Percentiles rank a stretch among this genome's conserved stretches.
These are phyloP conservation scores for Aspergillus caelatus DNA, from an alignment of 2,329 filamentous ascomycete genomes.

Conservation along the genomic window DNA sequence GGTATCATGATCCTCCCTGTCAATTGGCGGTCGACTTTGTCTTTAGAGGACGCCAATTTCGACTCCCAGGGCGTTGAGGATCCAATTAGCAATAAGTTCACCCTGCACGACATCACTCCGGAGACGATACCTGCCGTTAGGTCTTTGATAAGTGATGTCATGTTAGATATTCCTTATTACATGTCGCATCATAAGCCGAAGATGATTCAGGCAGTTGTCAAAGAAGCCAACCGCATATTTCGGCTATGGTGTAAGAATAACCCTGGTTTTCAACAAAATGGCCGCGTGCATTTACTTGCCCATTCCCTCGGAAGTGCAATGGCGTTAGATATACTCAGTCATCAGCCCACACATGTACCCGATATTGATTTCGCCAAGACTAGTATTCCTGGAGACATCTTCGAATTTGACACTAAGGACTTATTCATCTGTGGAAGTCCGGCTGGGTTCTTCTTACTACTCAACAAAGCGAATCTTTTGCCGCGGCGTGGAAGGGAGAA, in stretches of 20 bases:
- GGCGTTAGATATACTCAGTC: slow-evolving; percentile 86
- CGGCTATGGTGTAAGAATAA: slow-evolving; percentile 94
- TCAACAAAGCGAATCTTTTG: slow-evolving; percentile 73
- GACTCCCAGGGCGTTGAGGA: slow-evolving; percentile 56
- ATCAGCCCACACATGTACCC: slow-evolving; percentile 76
- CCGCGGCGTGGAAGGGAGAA: slow-evolving; percentile 78
- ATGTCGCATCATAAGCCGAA: slow-evolving; percentile 93
- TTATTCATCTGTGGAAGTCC: slow-evolving; percentile 90
- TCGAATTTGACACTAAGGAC: slow-evolving; percentile 90
- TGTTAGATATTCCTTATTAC: slow-evolving; percentile 98
- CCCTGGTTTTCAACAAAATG: slow-evolving; percentile 76
- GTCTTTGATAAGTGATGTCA: slow-evolving; percentile 92
- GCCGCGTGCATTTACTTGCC: slow-evolving; percentile 87
- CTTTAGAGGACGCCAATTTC: slow-evolving; percentile 77
- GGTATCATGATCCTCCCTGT: slow-evolving; percentile 93
- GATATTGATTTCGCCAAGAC: slow-evolving; percentile 43
- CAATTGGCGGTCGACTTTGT: slow-evolving; percentile 90
- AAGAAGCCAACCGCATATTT: slow-evolving; percentile 94
- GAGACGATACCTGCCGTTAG: slow-evolving; percentile 89
- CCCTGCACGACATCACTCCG: slow-evolving; percentile 87
- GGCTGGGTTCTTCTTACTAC: slow-evolving; percentile 85
- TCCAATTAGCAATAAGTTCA: slow-evolving; percentile 63
- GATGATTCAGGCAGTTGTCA: slow-evolving; percentile 87
- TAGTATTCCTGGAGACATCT: slow-evolving; percentile 58
- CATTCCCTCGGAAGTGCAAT: slow-evolving; percentile 95